phyloP scores from a whole-genome alignment of 1,284 basidiomycete genomes.

The Coniferiporia weirii region DNA sequence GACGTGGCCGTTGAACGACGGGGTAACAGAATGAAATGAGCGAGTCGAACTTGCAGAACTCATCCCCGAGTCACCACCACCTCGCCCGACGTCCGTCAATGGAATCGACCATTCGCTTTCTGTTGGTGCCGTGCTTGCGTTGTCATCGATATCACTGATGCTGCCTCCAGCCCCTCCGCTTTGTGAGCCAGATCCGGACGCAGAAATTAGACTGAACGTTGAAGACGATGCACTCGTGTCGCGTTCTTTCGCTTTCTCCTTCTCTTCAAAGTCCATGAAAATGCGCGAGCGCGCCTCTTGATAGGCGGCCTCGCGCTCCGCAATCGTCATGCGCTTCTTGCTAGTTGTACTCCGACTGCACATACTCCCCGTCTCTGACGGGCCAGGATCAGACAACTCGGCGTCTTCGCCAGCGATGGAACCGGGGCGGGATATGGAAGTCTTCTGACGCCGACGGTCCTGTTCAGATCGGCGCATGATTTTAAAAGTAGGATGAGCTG shows the following conservation, averaged over 20 bases:
- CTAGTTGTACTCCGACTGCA: constrained; percentile 58
- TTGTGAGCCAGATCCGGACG: constrained; percentile 49
- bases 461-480: constrained; percentile 66
- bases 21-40: constrained; percentile 47
- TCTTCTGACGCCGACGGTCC: constrained; percentile 45
- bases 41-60: constrained; percentile 51
- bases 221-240: constrained; percentile 73
- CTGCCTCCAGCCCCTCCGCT: constrained; percentile 52
- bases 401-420: constrained; percentile 67
- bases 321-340: constrained; percentile 69
- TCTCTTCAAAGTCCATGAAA: constrained; percentile 75
- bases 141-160: constrained; percentile 58
- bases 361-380: constrained; percentile 71
- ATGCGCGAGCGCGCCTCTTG: constrained; percentile 77
- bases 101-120: constrained; percentile 77
- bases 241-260: constrained; percentile 66
- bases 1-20: constrained; percentile 45
- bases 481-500: constrained; percentile 69
- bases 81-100: constrained; percentile 40
- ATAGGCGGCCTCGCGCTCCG: constrained; percentile 78
- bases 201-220: constrained; percentile 60
- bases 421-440: constrained; percentile 53
- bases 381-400: constrained; percentile 70
- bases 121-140: constrained; percentile 61
- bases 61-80: constrained; percentile 33